A percentile compares a stretch with the other conserved stretches of the same genome.
phyloP scores from a whole-genome alignment of 192 early-diverging fungal species.

The Borealophlyctis nickersoniae region DNA sequence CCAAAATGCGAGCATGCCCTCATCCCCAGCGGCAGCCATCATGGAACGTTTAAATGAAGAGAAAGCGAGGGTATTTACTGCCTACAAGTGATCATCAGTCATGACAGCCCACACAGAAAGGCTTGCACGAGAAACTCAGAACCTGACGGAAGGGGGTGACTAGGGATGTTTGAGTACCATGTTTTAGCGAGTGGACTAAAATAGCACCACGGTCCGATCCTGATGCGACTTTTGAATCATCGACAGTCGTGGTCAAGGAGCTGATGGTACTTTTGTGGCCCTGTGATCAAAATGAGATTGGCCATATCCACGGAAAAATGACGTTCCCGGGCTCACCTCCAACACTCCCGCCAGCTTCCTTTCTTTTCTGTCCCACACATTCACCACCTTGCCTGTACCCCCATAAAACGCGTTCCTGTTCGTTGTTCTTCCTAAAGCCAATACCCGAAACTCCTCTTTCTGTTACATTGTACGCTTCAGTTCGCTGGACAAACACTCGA shows the following conservation, averaged over 20 bases:
- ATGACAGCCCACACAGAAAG: neutral
- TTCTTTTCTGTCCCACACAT: conserved; percentile 30
- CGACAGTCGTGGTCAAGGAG: conserved; percentile 23
- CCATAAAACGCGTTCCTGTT: conserved; percentile 19
- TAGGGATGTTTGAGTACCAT: conserved; percentile 24
- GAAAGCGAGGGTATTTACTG: conserved; percentile 32
- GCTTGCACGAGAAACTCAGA: neutral
- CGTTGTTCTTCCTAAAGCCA: conserved; percentile 3
- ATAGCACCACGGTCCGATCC: conserved; percentile 21
- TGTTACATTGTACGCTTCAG: neutral
- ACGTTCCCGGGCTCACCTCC: conserved; percentile 8
- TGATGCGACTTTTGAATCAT: conserved; percentile 28
- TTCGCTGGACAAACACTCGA: neutral
- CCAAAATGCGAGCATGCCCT: conserved; percentile 38
- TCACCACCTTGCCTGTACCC: conserved; percentile 3
- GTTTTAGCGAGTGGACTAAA: conserved; percentile 32
- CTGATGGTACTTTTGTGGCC: conserved; percentile 6
- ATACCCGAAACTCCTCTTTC: conserved; percentile 2
- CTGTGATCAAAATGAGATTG: conserved; percentile 4
- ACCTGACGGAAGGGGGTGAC: conserved; percentile 31
- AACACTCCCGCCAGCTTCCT: neutral
- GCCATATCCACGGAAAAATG: neutral
- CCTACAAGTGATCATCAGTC: conserved; percentile 15
- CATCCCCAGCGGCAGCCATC: conserved; percentile 37
- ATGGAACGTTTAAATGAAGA: conserved; percentile 38